Conservation (phyloP, 164 flowering plant genomes). For the Tetrastigma voinierianum region DNA sequence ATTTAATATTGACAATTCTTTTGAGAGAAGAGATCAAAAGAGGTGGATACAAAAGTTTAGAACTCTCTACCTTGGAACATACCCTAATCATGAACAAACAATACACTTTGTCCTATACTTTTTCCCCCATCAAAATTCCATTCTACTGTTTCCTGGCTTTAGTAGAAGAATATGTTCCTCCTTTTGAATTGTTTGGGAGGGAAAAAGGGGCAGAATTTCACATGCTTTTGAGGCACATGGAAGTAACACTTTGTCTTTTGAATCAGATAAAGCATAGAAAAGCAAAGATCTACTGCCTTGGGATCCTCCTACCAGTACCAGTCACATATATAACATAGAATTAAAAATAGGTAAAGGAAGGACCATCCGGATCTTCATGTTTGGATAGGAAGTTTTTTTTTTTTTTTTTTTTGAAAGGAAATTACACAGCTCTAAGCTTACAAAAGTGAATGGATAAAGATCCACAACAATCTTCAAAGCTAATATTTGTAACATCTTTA, state of each 20-base stretch:
- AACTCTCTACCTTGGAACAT: background rate
- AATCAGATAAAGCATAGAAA: background rate
- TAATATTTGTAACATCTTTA: too few species aligned
- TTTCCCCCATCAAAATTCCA: constrained; percentile 15
- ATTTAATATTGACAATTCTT: too few species aligned
- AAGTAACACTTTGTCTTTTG: constrained; percentile 4
- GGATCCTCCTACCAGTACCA: constrained; percentile 9
- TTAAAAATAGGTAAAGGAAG: too few species aligned
- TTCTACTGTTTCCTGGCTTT: constrained; percentile 1
- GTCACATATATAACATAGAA: too few species aligned
- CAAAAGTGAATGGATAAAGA: too few species aligned
- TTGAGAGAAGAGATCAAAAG: too few species aligned
- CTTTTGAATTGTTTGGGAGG: background rate
- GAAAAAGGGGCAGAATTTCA: constrained; percentile 1
- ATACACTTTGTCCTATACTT: constrained; percentile 16
- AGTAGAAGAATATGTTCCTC: background rate
- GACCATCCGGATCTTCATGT: too few species aligned
- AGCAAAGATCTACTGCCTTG: background rate
- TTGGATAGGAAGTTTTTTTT: too few species aligned
- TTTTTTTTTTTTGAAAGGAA: too few species aligned
- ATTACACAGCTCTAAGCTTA: too few species aligned
- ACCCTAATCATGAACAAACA: constrained; percentile 1
- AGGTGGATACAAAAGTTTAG: too few species aligned
- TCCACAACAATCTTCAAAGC: too few species aligned
- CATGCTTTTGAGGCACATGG: constrained; percentile 23